Evolutionary conservation across 192 early-diverging fungal genomes (phyloP).

Genomic region (Paraglomus occultum): DNA sequence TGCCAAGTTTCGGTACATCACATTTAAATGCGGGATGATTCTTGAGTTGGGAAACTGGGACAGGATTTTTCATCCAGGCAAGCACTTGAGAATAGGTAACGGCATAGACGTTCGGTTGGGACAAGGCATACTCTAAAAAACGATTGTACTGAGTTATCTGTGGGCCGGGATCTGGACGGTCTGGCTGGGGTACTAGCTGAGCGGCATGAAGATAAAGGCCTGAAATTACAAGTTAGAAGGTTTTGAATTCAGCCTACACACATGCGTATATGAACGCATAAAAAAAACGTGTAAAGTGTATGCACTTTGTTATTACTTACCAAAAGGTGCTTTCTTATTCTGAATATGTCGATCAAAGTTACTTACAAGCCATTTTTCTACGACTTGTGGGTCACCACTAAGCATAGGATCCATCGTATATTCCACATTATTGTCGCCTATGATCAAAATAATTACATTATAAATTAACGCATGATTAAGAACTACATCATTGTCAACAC

Average conservation of each 20-base stretch:
- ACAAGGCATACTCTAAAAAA: conserved; percentile 54
- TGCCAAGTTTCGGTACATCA: conserved; percentile 50
- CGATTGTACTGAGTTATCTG: conserved; percentile 35
- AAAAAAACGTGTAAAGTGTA: neutral
- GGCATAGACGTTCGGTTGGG: conserved; percentile 67
- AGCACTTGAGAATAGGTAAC: conserved; percentile 68
- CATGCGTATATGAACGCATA: no score
- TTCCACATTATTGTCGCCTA: conserved; percentile 24
- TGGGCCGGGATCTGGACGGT: conserved; percentile 30
- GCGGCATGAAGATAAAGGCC: conserved; percentile 39
- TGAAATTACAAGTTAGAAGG: neutral
- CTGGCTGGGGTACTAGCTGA: conserved; percentile 41
- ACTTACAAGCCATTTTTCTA: conserved; percentile 47
- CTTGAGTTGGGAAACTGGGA: conserved; percentile 63
- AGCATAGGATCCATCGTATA: conserved; percentile 52
- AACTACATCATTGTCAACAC: neutral
- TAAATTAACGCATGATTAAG: neutral
- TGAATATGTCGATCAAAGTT: conserved; percentile 58
- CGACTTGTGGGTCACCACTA: conserved; percentile 35
- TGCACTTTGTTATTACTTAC: conserved; percentile 34
- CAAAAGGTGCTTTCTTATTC: conserved; percentile 53
- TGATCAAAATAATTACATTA: neutral
- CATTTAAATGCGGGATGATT: conserved; percentile 67
- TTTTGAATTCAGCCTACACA: neutral
- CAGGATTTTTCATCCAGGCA: conserved; percentile 78